Base-by-base conservation (phyloP, 441 rosid species). In the Gossypium gossypioides region DNA sequence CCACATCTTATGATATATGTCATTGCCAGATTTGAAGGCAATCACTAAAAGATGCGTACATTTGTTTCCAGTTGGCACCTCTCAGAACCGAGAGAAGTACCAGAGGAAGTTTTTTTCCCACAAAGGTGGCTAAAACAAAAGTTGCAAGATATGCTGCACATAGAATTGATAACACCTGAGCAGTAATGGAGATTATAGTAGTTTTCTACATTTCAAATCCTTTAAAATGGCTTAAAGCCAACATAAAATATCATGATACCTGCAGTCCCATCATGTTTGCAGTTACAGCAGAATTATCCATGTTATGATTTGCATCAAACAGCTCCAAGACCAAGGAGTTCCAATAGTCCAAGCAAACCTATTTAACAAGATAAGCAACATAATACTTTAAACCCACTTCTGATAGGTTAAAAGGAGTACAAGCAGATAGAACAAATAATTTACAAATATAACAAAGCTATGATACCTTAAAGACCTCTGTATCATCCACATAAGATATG, bases 271-370 rank as follows among this genome's bases (percentile, higher is more conserved):
- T 89, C 90, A 91, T 77, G 82, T 75, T 89, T 63, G 81, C 90
- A 63, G 92, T 75, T 2, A 86, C 89, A 24, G 92, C 91, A 72
- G 97, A 95, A 83, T 89, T 90, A 74, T 93, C 98, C 64, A 89
- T 66, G 84, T 88, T 96, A 80, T 89, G 88, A 67, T 88, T 95
- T 27, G 91, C 87, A 79, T 91, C 93, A 80, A 91, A 96, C 32
- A 93, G 93, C 87, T 91, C 96, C 86, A 85, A 81, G 69, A 96
- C 99, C 77, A 91, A 83, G 42, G 89, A 76, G 74, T 96, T 96
- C 98, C 99, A 96, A 66, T 93, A 96, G 76, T 96, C 99, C 95
- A 96, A 83, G 85, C 99, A 96, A 75, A 96, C 99, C 99, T 96
- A 83, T 70, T 40, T 78, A 84, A 44, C 40, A 56, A 65, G 25